Conservation (phyloP, 73 alveolate species). For the Paraurostyla sp. region DNA sequence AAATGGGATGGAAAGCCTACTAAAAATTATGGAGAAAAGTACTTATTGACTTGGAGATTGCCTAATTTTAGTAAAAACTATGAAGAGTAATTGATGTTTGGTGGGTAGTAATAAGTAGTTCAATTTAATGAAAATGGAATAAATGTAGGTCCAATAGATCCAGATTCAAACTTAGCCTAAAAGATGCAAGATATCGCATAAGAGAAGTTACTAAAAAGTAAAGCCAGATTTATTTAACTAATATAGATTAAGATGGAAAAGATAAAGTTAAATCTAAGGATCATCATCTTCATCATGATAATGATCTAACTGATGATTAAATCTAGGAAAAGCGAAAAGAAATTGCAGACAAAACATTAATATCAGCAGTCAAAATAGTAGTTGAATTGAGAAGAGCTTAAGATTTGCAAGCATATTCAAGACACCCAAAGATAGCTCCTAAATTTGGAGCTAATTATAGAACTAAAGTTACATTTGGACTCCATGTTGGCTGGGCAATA, state of each 20-base stretch:
- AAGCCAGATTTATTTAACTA: too few species aligned
- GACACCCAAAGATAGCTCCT: constrained; percentile 80
- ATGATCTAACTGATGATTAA: constrained; percentile 27
- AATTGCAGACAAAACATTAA: constrained; percentile 65
- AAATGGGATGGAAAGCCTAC: constrained; percentile 79
- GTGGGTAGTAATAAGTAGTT: background rate
- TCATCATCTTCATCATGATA: too few species aligned
- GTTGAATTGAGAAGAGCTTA: constrained; percentile 74
- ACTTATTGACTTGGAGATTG: constrained; percentile 69
- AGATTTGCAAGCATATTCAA: constrained; percentile 76
- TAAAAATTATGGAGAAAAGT: constrained; percentile 73
- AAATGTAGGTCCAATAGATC: background rate
- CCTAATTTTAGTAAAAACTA: constrained; percentile 15
- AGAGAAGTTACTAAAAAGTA: too few species aligned
- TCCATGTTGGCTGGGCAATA: constrained; percentile 89
- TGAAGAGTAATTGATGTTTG: background rate
- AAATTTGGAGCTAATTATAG: constrained; percentile 77
- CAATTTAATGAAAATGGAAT: background rate
- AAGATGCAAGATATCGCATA: too few species aligned
- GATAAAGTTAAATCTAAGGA: too few species aligned
- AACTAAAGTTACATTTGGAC: constrained; percentile 80
- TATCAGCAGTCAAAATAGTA: constrained; percentile 70
- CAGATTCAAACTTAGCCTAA: too few species aligned
- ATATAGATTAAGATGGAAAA: background rate
- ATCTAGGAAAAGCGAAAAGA: constrained; percentile 39